These are phyloP conservation scores for Aspergillus neotritici DNA, from an alignment of 2,329 filamentous ascomycete genomes.

Conservation along the genomic window DNA sequence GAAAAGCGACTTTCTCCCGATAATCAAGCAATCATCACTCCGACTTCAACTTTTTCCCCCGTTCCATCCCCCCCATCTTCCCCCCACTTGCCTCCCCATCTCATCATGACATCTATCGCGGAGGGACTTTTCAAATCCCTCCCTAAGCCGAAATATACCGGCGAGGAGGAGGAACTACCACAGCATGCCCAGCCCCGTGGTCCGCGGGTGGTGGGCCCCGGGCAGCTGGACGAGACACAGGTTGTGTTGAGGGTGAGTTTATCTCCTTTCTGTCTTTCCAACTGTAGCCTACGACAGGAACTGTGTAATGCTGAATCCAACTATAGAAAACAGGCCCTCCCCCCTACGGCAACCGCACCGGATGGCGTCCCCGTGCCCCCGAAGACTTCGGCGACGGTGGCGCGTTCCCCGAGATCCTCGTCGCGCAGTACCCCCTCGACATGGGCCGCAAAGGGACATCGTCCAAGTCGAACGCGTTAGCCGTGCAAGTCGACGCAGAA, in stretches of 20 bases:
- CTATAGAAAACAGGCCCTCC: conserved; percentile 71
- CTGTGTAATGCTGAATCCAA: conserved; percentile 5
- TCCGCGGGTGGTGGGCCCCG: conserved; percentile 73
- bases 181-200: conserved; percentile 67
- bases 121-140: conserved; percentile 71
- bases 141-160: conserved; percentile 85
- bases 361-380: conserved; percentile 82
- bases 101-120: conserved; percentile 59
- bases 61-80: conserved; percentile 14
- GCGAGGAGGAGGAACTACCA: conserved; percentile 77
- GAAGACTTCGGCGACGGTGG: conserved; percentile 97
- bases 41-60: conserved; percentile 11
- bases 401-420: conserved; percentile 86
- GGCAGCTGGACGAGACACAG: conserved; percentile 77
- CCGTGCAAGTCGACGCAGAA: conserved; percentile 84
- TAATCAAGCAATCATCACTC: conserved; percentile 7
- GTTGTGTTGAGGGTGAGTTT: conserved; percentile 68
- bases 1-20: conserved; percentile 10
- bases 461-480: conserved; percentile 74
- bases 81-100: conserved; percentile 6
- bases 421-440: conserved; percentile 91
- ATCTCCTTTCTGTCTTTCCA: neutral
- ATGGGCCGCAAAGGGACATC: conserved; percentile 77
- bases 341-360: conserved; percentile 75
- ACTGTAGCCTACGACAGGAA: neutral